Evolutionary conservation across 768 basidiomycete genomes (phyloP), one percentile per base, ranked within the genome.

Genomic region (Pleurotus tuber-regium): DNA sequence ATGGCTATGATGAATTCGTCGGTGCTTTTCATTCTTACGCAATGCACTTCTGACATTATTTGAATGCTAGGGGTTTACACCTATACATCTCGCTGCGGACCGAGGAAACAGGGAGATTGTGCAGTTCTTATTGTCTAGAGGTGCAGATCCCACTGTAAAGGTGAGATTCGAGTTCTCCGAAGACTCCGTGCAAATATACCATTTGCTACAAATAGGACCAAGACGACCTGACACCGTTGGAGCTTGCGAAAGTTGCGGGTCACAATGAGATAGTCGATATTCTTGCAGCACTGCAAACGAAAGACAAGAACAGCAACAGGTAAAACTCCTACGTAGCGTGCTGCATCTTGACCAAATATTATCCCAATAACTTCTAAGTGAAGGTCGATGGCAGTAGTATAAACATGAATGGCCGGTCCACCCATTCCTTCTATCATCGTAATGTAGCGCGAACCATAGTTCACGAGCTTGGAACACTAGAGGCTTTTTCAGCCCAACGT

Each of bases 21-120:
- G 86, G 69, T 38, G 24, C n/a, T n/a, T 11, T n/a, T 23, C 25
- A 23, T 25, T 24, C 30, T 35, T 42, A 8, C 8, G 18, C 14
- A n/a, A 19, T n/a, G 19, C 19, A 25, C 30, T 12, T 39, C 14
- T 39, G 14, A 11, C 50, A 29, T 24, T 31, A 31, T 50, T 43
- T 47, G 16, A 50, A 38, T 12, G 21, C 16, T 60, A 97, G 94
- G 93, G 91, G 29, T 93, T 92, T 64, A 90, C 92, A 0, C 78
- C 93, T 6, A 68, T 97, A 16, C 94, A 97, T 59, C 74, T 95
- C 0, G 93, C 94, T 4, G 82, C 85, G 23, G 94, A 97, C 65
- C 74, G 93, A 61, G 94, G 94, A 1, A 76, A 83, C 59, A 50
- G 71, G 5, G 70, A 73, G 0, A 69, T 80, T 2, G 86, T 88